Percentiles rank a stretch among this genome's conserved stretches.
Conservation (phyloP, 164 flowering plant species). For the Annona squamosa region DNA sequence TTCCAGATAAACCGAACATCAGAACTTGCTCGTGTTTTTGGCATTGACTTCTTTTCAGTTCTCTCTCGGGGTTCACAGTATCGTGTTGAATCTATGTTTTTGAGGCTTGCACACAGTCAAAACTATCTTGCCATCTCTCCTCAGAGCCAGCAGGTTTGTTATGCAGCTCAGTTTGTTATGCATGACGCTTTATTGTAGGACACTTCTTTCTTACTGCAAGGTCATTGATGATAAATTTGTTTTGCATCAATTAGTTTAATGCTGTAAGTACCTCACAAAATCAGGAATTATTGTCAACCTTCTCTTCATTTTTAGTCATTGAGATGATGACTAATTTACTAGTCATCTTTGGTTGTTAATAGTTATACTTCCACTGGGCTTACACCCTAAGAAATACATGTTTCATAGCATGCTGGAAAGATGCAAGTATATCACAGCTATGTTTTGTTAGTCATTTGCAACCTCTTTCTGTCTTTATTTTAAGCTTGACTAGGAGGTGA, state of each 20-base stretch:
- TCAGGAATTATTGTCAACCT: background rate
- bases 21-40: constrained; percentile 99
- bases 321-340: background rate
- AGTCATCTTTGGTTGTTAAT: background rate
- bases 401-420: background rate
- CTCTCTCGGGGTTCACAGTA: constrained; percentile 97
- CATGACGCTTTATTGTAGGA: background rate
- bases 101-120: constrained; percentile 89
- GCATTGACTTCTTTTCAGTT: constrained; percentile 97
- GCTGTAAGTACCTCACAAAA: background rate
- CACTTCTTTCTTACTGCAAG: background rate
- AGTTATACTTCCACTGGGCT: background rate
- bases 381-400: background rate
- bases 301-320: background rate
- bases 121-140: constrained; percentile 92
- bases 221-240: background rate
- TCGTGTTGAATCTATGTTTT: constrained; percentile 96
- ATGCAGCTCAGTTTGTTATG: background rate
- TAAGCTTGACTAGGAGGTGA: too few species aligned
- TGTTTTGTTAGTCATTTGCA: background rate
- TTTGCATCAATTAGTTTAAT: background rate
- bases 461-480: background rate
- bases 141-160: constrained; percentile 66
- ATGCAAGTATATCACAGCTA: background rate
- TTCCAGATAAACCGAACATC: constrained; percentile 89